Evolutionary conservation across 1,139 yeast species (phyloP).

Genomic region (Yamadazyma oceani): DNA sequence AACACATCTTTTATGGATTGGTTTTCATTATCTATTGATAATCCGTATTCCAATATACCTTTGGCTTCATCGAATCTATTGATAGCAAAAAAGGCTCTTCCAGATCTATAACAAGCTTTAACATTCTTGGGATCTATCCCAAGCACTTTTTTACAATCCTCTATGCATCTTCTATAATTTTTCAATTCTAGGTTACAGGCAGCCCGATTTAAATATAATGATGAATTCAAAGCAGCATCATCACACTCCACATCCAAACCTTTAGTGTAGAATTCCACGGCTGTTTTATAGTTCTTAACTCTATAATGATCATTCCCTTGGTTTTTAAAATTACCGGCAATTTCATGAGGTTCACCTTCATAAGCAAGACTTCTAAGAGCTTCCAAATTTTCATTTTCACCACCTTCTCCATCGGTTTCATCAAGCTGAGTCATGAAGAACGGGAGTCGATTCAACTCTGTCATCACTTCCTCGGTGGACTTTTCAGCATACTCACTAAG

Average conservation of each 20-base stretch:
- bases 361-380: conserved; percentile 90
- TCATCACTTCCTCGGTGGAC: conserved; percentile 72
- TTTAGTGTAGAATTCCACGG: conserved; percentile 74
- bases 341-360: conserved; percentile 93
- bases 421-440: conserved; percentile 91
- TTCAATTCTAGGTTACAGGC: conserved; percentile 86
- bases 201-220: conserved; percentile 78
- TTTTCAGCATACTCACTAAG: conserved; percentile 64
- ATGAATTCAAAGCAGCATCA: conserved; percentile 51
- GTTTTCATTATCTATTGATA: conserved; percentile 57
- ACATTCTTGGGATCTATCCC: conserved; percentile 63
- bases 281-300: conserved; percentile 68
- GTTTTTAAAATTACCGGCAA: conserved; percentile 83
- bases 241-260: conserved; percentile 73
- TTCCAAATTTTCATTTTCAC: conserved; percentile 73
- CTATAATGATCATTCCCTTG: conserved; percentile 91
- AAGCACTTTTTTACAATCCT: conserved; percentile 79
- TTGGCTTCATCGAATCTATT: conserved; percentile 72
- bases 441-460: conserved; percentile 81
- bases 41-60: conserved; percentile 65
- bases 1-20: conserved; percentile 48
- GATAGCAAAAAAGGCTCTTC: conserved; percentile 72
- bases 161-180: conserved; percentile 83
- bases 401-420: conserved; percentile 74
- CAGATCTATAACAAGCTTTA: conserved; percentile 86